Base-by-base conservation (phyloP, 257 asterid genomes). In the Rehmannia glutinosa region DNA sequence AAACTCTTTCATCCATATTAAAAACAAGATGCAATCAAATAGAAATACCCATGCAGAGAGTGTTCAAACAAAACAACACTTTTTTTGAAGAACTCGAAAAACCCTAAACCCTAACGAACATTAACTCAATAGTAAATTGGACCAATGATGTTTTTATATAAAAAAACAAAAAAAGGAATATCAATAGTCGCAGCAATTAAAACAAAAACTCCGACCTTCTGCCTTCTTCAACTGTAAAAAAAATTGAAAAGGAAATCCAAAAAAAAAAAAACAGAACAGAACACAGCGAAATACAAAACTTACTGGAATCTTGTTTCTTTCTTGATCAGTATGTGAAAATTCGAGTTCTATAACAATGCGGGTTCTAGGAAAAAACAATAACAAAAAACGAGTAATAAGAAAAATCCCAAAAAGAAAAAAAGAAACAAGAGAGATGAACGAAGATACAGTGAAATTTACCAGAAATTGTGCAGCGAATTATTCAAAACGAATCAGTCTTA, bases 101-200 rank as follows among this genome's bases (percentile, higher is more conserved):
- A 33, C 75, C 62, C 73, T 28, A 45, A 23, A 39, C 47, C 64
- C 39, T 3, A 47, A 67, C 71, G 60, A 61, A 21, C 60, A 39
- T 23, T 19, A 25, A 28, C 16, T 38, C 21, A 54, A 16, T 1
- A 25, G 11, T 5, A 75, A 23, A 51, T 12, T 3, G 39, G 32
- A 56, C 4, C 62, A 17, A 25, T n/a, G n/a, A n/a, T n/a, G n/a
- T n/a, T n/a, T n/a, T n/a, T n/a, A 12, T 15, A 13, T 36, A 47
- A 8, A 3, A 1, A 13, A 43, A 53, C 1, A 53, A 27, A 25
- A 3, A 43, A 27, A 24, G 15, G 11, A 69, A 46, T 33, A 41
- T 60, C 11, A 15, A 53, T 0, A 42, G 73, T 9, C 43, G 13
- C 45, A 23, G 8, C n/a, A 32, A 43, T 33, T 2, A 15, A 11